Percentiles rank a stretch among this genome's conserved stretches.
Evolutionary conservation across 148 eudicot genomes (phyloP).

Genomic region (Polygonum aviculare): DNA sequence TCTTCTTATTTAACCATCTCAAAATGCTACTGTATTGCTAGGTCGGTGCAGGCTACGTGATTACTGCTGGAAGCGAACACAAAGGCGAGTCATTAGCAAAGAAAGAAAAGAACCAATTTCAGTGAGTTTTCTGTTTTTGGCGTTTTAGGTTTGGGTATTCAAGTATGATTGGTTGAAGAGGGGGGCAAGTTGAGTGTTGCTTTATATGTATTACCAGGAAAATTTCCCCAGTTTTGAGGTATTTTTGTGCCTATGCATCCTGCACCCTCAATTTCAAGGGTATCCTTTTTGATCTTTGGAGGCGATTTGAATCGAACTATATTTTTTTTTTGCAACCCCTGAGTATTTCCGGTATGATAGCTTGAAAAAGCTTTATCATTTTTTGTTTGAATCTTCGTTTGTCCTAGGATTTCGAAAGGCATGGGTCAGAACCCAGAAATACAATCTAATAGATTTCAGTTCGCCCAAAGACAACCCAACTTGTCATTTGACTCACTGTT

Average conservation of each 20-base stretch:
- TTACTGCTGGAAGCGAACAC: conserved; percentile 71
- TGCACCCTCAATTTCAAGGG: conserved; percentile 1
- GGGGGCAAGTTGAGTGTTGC: not conserved
- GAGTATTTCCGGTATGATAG: not conserved
- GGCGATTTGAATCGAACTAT: not conserved
- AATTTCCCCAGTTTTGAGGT: conserved; percentile 6
- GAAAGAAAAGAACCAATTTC: conserved; percentile 35
- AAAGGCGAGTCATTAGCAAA: conserved; percentile 83
- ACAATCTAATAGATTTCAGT: too few relatives aligned
- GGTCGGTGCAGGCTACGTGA: conserved; percentile 95
- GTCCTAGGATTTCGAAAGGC: too few relatives aligned
- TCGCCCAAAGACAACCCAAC: too few relatives aligned
- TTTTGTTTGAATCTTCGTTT: too few relatives aligned
- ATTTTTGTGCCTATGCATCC: not conserved
- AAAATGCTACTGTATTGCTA: conserved; percentile 15
- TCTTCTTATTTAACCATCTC: not conserved
- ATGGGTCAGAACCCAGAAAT: too few relatives aligned
- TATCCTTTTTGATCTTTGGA: not conserved
- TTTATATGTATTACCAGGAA: conserved; percentile 1
- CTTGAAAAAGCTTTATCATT: not conserved
- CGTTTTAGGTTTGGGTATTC: not conserved
- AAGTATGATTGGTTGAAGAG: conserved; percentile 1
- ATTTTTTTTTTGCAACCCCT: not conserved
- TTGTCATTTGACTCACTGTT: too few relatives aligned
- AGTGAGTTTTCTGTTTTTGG: conserved; percentile 11